A percentile compares a stretch with the other conserved stretches of the same genome.
These are phyloP conservation scores for Trichoderma guizhouense DNA, from an alignment of 2,329 filamentous ascomycete genomes.

Conservation along the genomic window DNA sequence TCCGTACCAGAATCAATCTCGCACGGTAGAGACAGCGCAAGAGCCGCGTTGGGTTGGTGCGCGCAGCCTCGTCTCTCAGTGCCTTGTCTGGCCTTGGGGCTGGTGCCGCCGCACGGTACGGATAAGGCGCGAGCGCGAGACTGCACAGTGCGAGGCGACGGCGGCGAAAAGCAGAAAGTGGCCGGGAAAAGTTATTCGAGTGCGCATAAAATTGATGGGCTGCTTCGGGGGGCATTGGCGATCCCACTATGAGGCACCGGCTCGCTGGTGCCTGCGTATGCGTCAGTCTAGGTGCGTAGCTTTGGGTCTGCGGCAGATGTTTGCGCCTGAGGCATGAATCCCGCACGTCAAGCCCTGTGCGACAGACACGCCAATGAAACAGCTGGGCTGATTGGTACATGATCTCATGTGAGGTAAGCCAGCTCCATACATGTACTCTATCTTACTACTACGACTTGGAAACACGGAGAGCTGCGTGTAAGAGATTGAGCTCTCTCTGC, in stretches of 20 bases:
- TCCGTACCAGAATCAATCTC: not conserved
- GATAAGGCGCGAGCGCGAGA: conserved; percentile 11
- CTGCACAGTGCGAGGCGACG: conserved; percentile 10
- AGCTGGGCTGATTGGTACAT: not conserved
- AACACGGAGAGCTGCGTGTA: not conserved
- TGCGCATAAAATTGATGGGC: conserved; percentile 1
- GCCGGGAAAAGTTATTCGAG: conserved; percentile 13
- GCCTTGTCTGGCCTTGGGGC: not conserved
- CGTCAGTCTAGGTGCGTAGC: conserved; percentile 28
- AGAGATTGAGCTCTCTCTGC: not conserved
- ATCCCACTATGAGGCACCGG: conserved; percentile 18
- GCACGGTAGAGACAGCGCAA: not conserved
- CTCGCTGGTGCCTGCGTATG: conserved; percentile 24
- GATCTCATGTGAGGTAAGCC: not conserved
- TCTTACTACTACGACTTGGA: not conserved
- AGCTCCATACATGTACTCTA: not conserved
- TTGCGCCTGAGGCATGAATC: conserved; percentile 33
- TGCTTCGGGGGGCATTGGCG: conserved; percentile 17
- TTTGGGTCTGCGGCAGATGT: conserved; percentile 22
- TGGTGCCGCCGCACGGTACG: conserved; percentile 15
- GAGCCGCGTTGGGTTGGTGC: not conserved
- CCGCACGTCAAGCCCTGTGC: not conserved
- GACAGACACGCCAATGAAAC: not conserved
- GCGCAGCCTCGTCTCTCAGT: not conserved
- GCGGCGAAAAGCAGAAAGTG: conserved; percentile 14